phyloP scores from a whole-genome alignment of 345 rosid genomes.

The Triadica sebifera region DNA sequence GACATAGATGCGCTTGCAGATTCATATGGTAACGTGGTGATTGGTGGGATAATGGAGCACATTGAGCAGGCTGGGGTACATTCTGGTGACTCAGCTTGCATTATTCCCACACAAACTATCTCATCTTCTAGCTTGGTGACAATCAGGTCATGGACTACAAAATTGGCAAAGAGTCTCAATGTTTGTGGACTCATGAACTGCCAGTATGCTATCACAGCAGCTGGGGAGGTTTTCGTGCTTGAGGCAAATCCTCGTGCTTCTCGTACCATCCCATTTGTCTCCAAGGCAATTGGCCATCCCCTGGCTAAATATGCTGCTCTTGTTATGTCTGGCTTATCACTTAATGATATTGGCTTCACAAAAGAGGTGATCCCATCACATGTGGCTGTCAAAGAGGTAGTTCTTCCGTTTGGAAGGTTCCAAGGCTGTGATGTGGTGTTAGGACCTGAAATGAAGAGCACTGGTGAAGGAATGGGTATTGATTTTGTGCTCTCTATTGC shows the following conservation, averaged over 20 bases:
- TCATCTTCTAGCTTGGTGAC: conserved; percentile 67
- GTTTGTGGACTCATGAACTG: conserved; percentile 98
- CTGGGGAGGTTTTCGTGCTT: conserved; percentile 82
- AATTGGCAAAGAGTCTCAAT: conserved; percentile 69
- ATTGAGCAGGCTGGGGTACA: conserved; percentile 98
- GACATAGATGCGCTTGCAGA: conserved; percentile 91
- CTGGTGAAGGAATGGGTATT: conserved; percentile 97
- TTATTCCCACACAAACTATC: conserved; percentile 79
- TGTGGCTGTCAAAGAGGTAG: conserved; percentile 91
- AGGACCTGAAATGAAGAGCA: conserved; percentile 98
- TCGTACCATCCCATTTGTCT: conserved; percentile 93
- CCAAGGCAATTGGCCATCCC: conserved; percentile 97
- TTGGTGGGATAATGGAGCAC: conserved; percentile 98
- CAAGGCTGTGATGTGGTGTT: conserved; percentile 90
- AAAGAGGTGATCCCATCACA: conserved; percentile 82
- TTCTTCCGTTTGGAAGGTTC: conserved; percentile 90
- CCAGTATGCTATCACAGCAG: conserved; percentile 78
- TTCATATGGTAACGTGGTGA: conserved; percentile 72
- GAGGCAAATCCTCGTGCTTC: conserved; percentile 99
- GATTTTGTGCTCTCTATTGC: conserved; percentile 62
- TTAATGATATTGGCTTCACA: conserved; percentile 62
- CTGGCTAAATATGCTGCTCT: conserved; percentile 91
- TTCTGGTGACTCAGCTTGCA: conserved; percentile 97
- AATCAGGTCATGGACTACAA: conserved; percentile 77
- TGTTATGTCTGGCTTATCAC: conserved; percentile 85